phyloP scores from a whole-genome alignment of 371 early-diverging fungal genomes.

The Circinella minor region DNA sequence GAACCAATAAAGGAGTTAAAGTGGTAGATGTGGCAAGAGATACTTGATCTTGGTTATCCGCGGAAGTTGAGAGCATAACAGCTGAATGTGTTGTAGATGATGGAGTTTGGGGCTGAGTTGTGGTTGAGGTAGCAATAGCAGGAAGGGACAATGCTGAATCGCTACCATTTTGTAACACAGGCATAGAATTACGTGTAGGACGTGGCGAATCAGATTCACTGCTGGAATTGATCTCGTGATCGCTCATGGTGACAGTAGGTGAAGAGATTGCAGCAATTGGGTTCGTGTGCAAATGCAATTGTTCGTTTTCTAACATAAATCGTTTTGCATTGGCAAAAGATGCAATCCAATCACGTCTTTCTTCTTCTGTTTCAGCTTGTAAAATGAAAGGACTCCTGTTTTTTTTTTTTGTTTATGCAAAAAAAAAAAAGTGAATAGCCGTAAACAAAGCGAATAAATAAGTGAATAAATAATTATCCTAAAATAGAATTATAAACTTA shows the following conservation, averaged over 20 bases:
- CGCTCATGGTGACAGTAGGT: conserved; percentile 1
- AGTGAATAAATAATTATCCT: no score
- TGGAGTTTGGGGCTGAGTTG: background rate
- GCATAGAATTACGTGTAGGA: conserved; percentile 12
- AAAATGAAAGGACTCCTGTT: conserved; percentile 52
- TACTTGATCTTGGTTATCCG: conserved; percentile 27
- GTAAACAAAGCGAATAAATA: background rate
- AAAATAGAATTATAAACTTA: conserved; percentile 29
- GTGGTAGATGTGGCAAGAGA: conserved; percentile 44
- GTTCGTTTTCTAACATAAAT: conserved; percentile 31
- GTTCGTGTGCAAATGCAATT: conserved; percentile 13
- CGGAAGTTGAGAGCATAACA: conserved; percentile 42
- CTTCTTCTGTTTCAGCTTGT: conserved; percentile 76
- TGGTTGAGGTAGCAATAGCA: conserved; percentile 6
- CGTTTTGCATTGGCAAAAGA: conserved; percentile 69
- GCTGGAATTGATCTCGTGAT: conserved; percentile 1
- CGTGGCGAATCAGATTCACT: conserved; percentile 10
- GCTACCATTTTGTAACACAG: conserved; percentile 8
- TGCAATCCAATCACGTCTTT: conserved; percentile 70
- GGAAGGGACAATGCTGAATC: conserved; percentile 5
- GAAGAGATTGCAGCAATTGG: conserved; percentile 2
- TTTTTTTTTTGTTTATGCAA: background rate
- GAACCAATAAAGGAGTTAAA: conserved; percentile 42
- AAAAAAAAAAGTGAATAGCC: background rate
- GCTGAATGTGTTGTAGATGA: conserved; percentile 19